Base-by-base conservation (phyloP, 352 stramenopile species). In the Phytophthora sansomeana region DNA sequence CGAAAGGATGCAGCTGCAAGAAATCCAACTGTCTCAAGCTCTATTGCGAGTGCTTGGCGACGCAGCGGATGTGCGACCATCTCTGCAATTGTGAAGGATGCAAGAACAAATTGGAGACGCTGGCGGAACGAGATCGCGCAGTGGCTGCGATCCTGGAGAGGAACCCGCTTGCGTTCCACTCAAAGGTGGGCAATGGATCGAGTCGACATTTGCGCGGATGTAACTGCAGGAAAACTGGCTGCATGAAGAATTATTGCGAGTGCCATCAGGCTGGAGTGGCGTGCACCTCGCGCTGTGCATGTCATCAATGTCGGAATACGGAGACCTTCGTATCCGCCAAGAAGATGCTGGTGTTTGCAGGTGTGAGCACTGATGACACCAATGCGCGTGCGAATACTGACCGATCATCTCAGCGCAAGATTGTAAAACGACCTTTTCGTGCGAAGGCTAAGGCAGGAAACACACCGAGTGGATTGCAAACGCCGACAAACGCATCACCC, bases 221-320 rank as follows among this genome's bases (percentile, higher is more conserved):
- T 75, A 98, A 98, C 70, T 99, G 97, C 74, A 83, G 96, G 0
- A 98, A 98, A 71, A 98, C 85, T 50, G 91, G 87, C 24, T 99
- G 97, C 65, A 93, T 98, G 67, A 99, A 99, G 80, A 98, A 98
- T 50, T 99, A 99, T 64, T 99, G 97, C 72, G 97, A 99, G 69
- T 99, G 97, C 53, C 97, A 97, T 70, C 93, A 98, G 69, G 93
- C 93, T 33, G 88, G 83, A 32, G 86, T 96, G 5, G 63, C 87
- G 6, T 97, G 91, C 63, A 93, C 83, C 0, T 78, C 70, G 0
- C 81, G 89, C 36, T 97, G 91, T 63, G 89, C 91, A 17, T 97
- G 91, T 42, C 83, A 90, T 52, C 75, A 88, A 72, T 93, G 83
- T 48, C 78, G 73, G 36, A 93, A 93, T 38, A 91, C 81, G 1